Base-by-base conservation (phyloP, 345 rosid genomes). In the Syzygium jambos region DNA sequence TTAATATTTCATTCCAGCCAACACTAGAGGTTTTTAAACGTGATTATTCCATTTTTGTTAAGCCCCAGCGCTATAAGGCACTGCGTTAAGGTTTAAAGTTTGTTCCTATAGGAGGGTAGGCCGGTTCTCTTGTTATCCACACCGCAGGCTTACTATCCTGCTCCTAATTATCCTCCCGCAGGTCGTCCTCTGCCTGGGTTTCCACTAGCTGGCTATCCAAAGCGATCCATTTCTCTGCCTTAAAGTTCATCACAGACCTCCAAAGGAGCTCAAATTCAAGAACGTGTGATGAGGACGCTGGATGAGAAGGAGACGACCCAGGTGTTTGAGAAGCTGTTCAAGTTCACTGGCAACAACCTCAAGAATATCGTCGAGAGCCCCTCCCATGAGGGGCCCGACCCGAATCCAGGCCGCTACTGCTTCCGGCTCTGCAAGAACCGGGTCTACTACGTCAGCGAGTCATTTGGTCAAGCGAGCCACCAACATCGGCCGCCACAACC, bases 331-430 rank as follows among this genome's bases (percentile, higher is more conserved):
- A 98, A 96, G 88, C 90, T 98, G 85, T 93, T 92, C 92, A 91
- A 93, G 83, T 98, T 98, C 94, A 94, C 95, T 0, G 99, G 98
- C 53, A 95, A 92, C 89, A 98, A 96, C 86, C 95, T 98, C 89
- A 96, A 98, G 93, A 96, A 96, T 94, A 91, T 98, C 6, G 95
- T 98, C 2, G 98, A 95, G 86, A 95, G 91, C 88, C 98, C 96
- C 1, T 95, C 98, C 29, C 93, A 94, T 65, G 99, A 98, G 89
- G 99, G 98, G 1, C 95, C 98, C 51, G 98, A 97, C 51, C 65
- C 90, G 51, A 91, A 91, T 41, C 92, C 96, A 0, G 97, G 97
- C 23, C 95, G 96, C 25, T 95, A 96, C 90, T 98, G 99, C 88
- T 96, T 96, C 97, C 91, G 99, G 10, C 98, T 98, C 87, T 95